Percentiles rank a stretch among this genome's conserved stretches.
These are phyloP conservation scores for Alternaria gansuensis DNA, from an alignment of 2,329 filamentous ascomycete genomes.

Conservation along the genomic window DNA sequence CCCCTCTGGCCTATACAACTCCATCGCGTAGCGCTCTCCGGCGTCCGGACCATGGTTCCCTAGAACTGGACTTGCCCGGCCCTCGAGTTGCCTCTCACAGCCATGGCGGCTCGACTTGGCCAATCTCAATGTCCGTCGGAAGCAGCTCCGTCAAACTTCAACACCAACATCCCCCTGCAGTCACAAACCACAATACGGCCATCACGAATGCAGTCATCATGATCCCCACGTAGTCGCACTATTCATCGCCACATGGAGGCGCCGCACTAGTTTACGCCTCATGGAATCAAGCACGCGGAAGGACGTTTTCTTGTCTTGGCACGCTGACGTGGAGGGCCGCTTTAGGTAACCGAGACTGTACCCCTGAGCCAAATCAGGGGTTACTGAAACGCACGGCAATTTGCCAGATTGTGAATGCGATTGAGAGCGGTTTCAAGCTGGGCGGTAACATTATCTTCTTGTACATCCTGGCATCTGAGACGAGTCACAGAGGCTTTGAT, in stretches of 20 bases:
- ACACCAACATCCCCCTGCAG: not conserved
- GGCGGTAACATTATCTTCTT: conserved; percentile 1
- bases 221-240: conserved; percentile 7
- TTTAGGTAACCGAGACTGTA: conserved; percentile 15
- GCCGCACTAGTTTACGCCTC: conserved; percentile 12
- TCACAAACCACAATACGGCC: not conserved
- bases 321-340: conserved; percentile 24
- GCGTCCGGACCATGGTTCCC: conserved; percentile 4
- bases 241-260: conserved; percentile 3
- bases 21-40: conserved; percentile 6
- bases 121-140: not conserved
- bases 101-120: not conserved
- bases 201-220: not conserved
- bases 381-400: conserved; percentile 12
- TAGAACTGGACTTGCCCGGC: conserved; percentile 4
- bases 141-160: not conserved
- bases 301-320: conserved; percentile 22
- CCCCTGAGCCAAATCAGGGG: conserved; percentile 23
- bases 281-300: conserved; percentile 22
- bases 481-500: not conserved
- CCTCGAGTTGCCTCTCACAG: conserved; percentile 1
- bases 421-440: conserved; percentile 3
- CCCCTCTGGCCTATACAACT: not conserved
- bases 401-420: conserved; percentile 3
- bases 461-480: not conserved